These are phyloP conservation scores for Dipodascopsis tothii DNA, from an alignment of 805 yeast genomes.

Conservation along the genomic window DNA sequence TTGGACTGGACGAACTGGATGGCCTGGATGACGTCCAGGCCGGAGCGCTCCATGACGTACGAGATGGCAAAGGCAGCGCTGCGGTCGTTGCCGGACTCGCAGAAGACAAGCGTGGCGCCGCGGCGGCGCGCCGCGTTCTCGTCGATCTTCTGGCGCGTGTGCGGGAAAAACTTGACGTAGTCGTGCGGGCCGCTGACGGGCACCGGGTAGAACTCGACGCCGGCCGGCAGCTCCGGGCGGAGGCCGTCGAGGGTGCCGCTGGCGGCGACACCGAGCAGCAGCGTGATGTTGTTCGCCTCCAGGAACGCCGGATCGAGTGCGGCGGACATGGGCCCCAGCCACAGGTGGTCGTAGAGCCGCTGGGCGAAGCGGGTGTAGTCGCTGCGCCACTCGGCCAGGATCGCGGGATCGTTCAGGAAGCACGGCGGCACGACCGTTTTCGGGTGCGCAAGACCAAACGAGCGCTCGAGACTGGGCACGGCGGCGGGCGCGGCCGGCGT, in stretches of 20 bases:
- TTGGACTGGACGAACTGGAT: conserved; percentile 29
- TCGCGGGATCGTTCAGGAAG: conserved; percentile 25
- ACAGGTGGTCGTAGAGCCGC: conserved; percentile 36
- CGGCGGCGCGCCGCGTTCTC: conserved; percentile 1
- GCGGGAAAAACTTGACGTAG: conserved; percentile 12
- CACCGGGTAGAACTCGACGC: conserved; percentile 6
- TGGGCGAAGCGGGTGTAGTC: conserved; percentile 37
- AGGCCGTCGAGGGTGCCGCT: conserved; percentile 7
- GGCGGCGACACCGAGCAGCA: conserved; percentile 8
- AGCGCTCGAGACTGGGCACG: conserved; percentile 8
- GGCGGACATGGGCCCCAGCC: conserved; percentile 43
- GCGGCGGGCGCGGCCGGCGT: neutral
- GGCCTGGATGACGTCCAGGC: conserved; percentile 22
- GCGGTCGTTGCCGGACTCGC: conserved; percentile 32
- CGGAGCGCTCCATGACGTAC: conserved; percentile 24
- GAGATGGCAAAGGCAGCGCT: conserved; percentile 31
- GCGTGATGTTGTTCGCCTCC: conserved; percentile 33
- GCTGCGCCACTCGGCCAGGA: conserved; percentile 28
- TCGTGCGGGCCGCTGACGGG: conserved; percentile 6
- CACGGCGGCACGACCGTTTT: conserved; percentile 27
- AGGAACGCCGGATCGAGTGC: conserved; percentile 37
- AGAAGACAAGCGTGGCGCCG: conserved; percentile 25
- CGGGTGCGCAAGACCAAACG: conserved; percentile 13
- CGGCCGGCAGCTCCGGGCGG: neutral
- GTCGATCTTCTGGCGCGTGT: conserved; percentile 8